A percentile compares a stretch with the other conserved stretches of the same genome.
Conservation (phyloP, 2,329 filamentous ascomycete species). For the Talaromyces atroroseus region DNA sequence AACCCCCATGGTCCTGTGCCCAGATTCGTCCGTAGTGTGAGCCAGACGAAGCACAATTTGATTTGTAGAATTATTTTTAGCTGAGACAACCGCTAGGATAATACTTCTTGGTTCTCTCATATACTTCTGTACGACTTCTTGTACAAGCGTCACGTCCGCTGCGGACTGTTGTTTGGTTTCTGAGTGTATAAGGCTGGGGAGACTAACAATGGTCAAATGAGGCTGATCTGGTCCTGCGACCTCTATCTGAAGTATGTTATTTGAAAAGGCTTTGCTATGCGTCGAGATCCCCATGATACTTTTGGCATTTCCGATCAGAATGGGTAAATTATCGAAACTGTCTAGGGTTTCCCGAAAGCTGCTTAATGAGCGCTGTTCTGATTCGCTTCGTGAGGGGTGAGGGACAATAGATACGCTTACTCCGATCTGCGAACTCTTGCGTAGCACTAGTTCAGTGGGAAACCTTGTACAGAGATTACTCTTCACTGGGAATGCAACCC, state of each 20-base stretch:
- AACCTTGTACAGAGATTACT: conserved; percentile 60
- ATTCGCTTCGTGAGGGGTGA: conserved; percentile 30
- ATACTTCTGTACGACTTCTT: too few relatives aligned
- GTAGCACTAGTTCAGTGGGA: conserved; percentile 53
- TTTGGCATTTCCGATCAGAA: conserved; percentile 22
- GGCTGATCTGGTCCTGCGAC: too few relatives aligned
- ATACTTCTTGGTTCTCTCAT: too few relatives aligned
- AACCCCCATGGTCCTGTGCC: too few relatives aligned
- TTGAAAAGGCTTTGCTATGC: conserved; percentile 30
- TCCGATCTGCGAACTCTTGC: conserved; percentile 32
- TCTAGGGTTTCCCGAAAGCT: conserved; percentile 35
- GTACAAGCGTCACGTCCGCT: too few relatives aligned
- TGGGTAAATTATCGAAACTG: background rate
- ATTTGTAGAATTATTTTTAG: too few relatives aligned
- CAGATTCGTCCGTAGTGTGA: too few relatives aligned
- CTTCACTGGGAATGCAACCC: conserved; percentile 55
- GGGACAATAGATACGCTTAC: conserved; percentile 43
- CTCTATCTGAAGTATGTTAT: conserved; percentile 21
- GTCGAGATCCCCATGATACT: conserved; percentile 20
- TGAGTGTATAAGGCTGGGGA: too few relatives aligned
- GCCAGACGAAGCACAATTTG: too few relatives aligned
- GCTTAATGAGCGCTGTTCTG: conserved; percentile 28
- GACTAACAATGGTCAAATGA: too few relatives aligned
- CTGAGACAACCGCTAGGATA: too few relatives aligned
- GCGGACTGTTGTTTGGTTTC: too few relatives aligned